A percentile compares a stretch with the other conserved stretches of the same genome.
These are phyloP conservation scores for Podospora australis DNA, from an alignment of 495 filamentous ascomycete genomes.

Conservation along the genomic window DNA sequence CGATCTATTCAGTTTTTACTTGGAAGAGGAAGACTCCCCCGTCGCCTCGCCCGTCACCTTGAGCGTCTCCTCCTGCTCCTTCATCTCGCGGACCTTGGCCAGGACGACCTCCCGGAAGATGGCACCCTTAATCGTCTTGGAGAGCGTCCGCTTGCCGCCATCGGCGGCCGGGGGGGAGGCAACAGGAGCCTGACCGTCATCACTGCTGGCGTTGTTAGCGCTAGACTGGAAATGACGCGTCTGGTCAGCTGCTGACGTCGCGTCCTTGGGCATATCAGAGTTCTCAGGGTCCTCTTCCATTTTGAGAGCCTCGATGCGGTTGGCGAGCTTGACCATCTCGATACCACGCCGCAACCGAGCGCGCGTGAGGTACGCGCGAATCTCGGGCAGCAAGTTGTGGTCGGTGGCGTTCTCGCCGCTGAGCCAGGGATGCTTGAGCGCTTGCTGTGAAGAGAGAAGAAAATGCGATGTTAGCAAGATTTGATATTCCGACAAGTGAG, in stretches of 20 bases:
- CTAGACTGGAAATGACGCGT: conserved; percentile 20
- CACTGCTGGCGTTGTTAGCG: conserved; percentile 4
- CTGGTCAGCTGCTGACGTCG: conserved; percentile 57
- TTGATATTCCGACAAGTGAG: too few relatives aligned
- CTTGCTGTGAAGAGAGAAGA: conserved; percentile 43
- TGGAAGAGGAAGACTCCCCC: conserved; percentile 1
- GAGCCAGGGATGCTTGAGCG: conserved; percentile 83
- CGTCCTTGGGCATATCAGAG: conserved; percentile 53
- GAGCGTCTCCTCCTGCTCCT: conserved; percentile 71
- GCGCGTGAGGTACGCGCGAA: conserved; percentile 88
- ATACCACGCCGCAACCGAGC: conserved; percentile 88
- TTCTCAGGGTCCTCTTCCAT: conserved; percentile 83
- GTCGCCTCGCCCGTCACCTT: conserved; percentile 52
- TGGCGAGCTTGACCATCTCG: conserved; percentile 92
- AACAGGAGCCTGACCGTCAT: conserved; percentile 23
- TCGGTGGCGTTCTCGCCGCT: conserved; percentile 84
- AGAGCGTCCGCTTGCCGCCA: conserved; percentile 62
- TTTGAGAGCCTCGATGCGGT: conserved; percentile 94
- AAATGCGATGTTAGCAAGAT: conserved; percentile 9
- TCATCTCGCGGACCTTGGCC: conserved; percentile 91
- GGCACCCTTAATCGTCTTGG: conserved; percentile 72
- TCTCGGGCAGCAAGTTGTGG: conserved; percentile 95
- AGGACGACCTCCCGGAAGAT: conserved; percentile 98
- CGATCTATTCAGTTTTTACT: too few relatives aligned
- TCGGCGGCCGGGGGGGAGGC: conserved; percentile 13